These are phyloP conservation scores for Backusella liffmaniae DNA, from an alignment of 192 early-diverging fungal genomes.

Conservation along the genomic window DNA sequence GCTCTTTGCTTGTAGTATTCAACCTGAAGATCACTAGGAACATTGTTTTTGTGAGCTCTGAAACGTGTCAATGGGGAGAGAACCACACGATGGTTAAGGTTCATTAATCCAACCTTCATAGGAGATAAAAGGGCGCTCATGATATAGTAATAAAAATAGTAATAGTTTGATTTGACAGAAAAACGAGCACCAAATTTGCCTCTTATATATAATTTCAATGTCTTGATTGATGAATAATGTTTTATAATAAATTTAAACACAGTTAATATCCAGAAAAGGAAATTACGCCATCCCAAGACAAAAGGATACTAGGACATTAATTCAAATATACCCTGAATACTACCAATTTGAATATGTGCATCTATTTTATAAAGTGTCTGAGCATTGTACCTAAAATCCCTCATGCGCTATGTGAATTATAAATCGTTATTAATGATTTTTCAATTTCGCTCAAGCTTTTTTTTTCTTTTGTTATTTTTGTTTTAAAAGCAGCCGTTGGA, in stretches of 20 bases:
- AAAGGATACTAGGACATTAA: too few relatives aligned
- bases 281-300: too few relatives aligned
- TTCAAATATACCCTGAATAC: background rate
- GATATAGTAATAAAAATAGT: background rate
- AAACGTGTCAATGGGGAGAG: conserved; percentile 26
- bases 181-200: background rate
- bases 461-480: background rate
- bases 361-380: background rate
- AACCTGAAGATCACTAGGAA: conserved; percentile 10
- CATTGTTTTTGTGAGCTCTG: background rate
- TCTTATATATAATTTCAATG: background rate
- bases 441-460: background rate
- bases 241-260: background rate
- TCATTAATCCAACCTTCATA: conserved; percentile 10
- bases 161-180: background rate
- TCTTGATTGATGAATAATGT: background rate
- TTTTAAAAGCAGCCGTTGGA: background rate
- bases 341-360: background rate
- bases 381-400: background rate
- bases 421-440: background rate
- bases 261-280: background rate
- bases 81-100: conserved; percentile 22
- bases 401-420: background rate
- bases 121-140: conserved; percentile 16
- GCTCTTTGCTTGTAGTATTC: conserved; percentile 31